Conservation (phyloP, 805 yeast species). For the Scheffersomyces spartinae region DNA sequence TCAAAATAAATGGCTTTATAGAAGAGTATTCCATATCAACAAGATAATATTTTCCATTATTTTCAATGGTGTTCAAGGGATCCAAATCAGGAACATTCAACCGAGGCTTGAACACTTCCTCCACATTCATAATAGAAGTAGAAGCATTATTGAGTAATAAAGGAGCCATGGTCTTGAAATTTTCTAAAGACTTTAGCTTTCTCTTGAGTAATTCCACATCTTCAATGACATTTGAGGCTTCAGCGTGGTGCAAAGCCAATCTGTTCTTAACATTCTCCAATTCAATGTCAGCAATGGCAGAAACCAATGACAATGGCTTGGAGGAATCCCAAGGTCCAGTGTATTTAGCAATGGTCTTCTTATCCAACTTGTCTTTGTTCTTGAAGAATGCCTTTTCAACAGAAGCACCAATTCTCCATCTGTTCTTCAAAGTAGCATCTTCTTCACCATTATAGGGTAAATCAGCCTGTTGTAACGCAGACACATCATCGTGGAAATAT, state of each 20-base stretch:
- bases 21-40: conserved; percentile 76
- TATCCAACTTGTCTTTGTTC: conserved; percentile 43
- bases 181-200: conserved; percentile 50
- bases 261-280: conserved; percentile 46
- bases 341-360: conserved; percentile 33
- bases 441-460: conserved; percentile 54
- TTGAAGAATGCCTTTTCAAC: conserved; percentile 72
- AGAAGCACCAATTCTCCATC: conserved; percentile 91
- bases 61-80: conserved; percentile 70
- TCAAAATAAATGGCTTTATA: conserved; percentile 73
- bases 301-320: conserved; percentile 51
- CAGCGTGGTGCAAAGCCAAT: conserved; percentile 43
- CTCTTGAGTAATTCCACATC: conserved; percentile 30
- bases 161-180: conserved; percentile 45
- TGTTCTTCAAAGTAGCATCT: conserved; percentile 36
- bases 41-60: conserved; percentile 32
- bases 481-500: conserved; percentile 65
- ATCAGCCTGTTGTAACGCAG: conserved; percentile 26
- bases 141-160: conserved; percentile 44
- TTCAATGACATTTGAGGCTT: conserved; percentile 34
- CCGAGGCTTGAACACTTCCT: conserved; percentile 59
- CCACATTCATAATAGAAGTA: conserved; percentile 47
- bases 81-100: conserved; percentile 75
- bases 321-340: conserved; percentile 71
- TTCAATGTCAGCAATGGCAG: conserved; percentile 55